Evolutionary conservation across 257 asterid genomes (phyloP), one percentile per base, ranked within the genome.

Genomic region (Ilex asprella): DNA sequence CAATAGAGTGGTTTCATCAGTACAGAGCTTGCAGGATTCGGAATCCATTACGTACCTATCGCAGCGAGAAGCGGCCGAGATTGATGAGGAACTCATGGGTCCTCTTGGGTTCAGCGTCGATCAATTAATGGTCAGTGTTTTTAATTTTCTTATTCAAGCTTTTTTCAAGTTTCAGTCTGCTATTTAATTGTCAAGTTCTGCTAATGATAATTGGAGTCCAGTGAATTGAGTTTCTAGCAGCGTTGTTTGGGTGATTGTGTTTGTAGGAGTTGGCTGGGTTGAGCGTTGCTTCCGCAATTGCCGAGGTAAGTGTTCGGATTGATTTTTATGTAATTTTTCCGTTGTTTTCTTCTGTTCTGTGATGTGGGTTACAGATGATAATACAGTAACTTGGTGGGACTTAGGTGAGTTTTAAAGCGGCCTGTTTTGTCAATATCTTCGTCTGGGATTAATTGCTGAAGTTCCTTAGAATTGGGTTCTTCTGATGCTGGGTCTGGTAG

Each of bases 221-320:
- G 5, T 35, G 27, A 21, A 21, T 21, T 21, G 27, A 21, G 27
- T 30, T 12, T 21, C 11, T 50, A 50, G 13, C 14, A 50, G 15
- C 7, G 55, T 53, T 35, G 3, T 12, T 53, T 8, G 47, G 27
- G 27, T 35, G 32, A 39, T 61, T 63, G 10, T 56, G 60, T 52
- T 15, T 81, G 70, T 75, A 93, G 97, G 99, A 93, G 70, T 81
- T 93, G 85, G 99, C 97, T 81, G 99, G 99, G 61, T 72, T 93
- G 86, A 93, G 99, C 59, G 99, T 93, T 65, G 97, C 99, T 44
- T 55, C 89, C 68, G 86, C 97, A 41, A 84, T 92, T 54, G 95
- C 94, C 2, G 96, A 92, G 97, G 99, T 85, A 30, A 66, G 5
- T 39, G 7, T 60, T 15, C 30, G 47, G 31, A n/a, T 59, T 60